phyloP scores from a whole-genome alignment of 2,329 filamentous ascomycete genomes.

The Aspergillus eucalypticola region DNA sequence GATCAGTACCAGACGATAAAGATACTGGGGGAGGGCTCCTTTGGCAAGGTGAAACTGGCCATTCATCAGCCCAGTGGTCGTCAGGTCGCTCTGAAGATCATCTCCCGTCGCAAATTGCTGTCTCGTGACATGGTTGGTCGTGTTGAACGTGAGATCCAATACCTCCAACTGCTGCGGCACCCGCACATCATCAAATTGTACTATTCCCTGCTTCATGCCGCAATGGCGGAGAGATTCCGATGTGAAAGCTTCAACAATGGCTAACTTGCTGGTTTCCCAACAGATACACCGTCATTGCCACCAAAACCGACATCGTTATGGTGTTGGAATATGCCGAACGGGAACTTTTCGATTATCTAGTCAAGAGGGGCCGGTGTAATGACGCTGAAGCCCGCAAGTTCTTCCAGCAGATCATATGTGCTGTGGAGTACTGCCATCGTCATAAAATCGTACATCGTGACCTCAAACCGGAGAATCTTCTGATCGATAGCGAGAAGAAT shows the following conservation, averaged over 20 bases:
- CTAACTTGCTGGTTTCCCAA: constrained; percentile 18
- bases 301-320: constrained; percentile 94
- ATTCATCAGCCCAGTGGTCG: constrained; percentile 89
- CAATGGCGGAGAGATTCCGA: constrained; percentile 1
- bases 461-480: constrained; percentile 92
- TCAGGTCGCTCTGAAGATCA: constrained; percentile 97
- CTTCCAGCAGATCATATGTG: constrained; percentile 98
- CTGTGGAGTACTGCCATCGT: constrained; percentile 96
- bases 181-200: constrained; percentile 99
- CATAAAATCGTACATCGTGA: constrained; percentile 99
- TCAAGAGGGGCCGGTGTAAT: constrained; percentile 86
- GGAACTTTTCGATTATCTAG: constrained; percentile 97
- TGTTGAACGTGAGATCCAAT: constrained; percentile 97
- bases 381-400: constrained; percentile 94
- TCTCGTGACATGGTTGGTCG: constrained; percentile 97
- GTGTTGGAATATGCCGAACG: constrained; percentile 96
- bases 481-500: constrained; percentile 92
- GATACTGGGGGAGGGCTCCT: constrained; percentile 93
- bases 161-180: constrained; percentile 90
- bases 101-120: constrained; percentile 91
- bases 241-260: not conserved
- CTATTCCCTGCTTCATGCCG: constrained; percentile 33
- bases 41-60: constrained; percentile 97
- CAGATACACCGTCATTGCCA: constrained; percentile 96
- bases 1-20: constrained; percentile 88